Evolutionary conservation across 1,284 basidiomycete genomes (phyloP).

Genomic region (Anthracocystis walkeri): DNA sequence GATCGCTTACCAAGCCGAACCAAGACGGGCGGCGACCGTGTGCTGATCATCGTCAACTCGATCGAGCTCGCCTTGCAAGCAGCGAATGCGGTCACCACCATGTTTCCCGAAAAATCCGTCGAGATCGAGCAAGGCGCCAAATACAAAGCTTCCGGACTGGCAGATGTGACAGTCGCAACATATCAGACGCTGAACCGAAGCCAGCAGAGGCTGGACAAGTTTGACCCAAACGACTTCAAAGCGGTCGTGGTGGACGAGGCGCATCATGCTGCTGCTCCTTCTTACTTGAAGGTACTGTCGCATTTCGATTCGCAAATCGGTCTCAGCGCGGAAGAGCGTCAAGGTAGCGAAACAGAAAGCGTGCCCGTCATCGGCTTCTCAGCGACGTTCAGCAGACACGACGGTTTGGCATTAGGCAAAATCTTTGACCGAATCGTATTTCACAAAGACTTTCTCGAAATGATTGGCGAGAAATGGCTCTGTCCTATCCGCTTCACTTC

Average conservation of each 20-base stretch:
- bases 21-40: slow-evolving; percentile 70
- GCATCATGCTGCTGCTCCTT: slow-evolving; percentile 91
- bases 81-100: slow-evolving; percentile 77
- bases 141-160: slow-evolving; percentile 80
- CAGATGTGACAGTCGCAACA: slow-evolving; percentile 91
- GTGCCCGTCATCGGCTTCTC: slow-evolving; percentile 93
- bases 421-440: slow-evolving; percentile 94
- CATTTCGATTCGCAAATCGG: slow-evolving; percentile 75
- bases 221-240: slow-evolving; percentile 79
- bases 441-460: slow-evolving; percentile 87
- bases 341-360: not conserved
- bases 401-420: slow-evolving; percentile 86
- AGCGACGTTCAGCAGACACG: slow-evolving; percentile 92
- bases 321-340: slow-evolving; percentile 2
- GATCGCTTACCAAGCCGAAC: slow-evolving; percentile 36
- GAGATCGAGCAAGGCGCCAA: slow-evolving; percentile 91
- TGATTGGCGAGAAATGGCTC: slow-evolving; percentile 91
- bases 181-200: slow-evolving; percentile 85
- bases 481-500: slow-evolving; percentile 67
- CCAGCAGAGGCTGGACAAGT: slow-evolving; percentile 79
- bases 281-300: slow-evolving; percentile 82
- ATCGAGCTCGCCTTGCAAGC: slow-evolving; percentile 90
- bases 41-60: slow-evolving; percentile 87
- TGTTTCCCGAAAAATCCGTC: slow-evolving; percentile 81
- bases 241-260: slow-evolving; percentile 81